These are phyloP conservation scores for Daphne laureola DNA, from an alignment of 441 rosid species.

Conservation along the genomic window DNA sequence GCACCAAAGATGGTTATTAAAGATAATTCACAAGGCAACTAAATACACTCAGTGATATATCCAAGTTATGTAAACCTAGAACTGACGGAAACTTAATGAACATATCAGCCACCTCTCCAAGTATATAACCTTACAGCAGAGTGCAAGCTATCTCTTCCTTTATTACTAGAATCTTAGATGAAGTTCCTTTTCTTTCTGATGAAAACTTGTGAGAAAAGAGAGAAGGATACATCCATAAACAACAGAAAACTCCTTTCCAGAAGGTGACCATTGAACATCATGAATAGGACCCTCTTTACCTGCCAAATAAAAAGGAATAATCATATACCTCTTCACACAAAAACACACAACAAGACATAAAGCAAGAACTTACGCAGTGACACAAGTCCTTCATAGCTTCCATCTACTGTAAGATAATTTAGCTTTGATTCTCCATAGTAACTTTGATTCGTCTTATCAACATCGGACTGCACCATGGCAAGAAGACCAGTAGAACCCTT, in stretches of 20 bases:
- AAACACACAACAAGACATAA: constrained; percentile 12
- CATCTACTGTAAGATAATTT: constrained; percentile 78
- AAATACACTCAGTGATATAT: too few relatives aligned
- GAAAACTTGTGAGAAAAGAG: background rate
- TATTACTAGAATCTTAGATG: too few relatives aligned
- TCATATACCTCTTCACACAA: constrained; percentile 20
- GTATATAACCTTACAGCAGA: too few relatives aligned
- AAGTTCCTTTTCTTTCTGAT: too few relatives aligned
- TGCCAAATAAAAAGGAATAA: constrained; percentile 24
- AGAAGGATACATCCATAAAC: constrained; percentile 97
- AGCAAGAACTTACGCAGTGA: constrained; percentile 59
- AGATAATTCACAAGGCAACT: too few relatives aligned
- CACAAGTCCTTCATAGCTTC: constrained; percentile 77
- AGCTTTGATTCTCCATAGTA: constrained; percentile 89
- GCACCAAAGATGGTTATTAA: too few relatives aligned
- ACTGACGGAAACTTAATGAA: too few relatives aligned
- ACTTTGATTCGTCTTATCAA: constrained; percentile 89
- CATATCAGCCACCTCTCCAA: too few relatives aligned
- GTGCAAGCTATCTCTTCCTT: too few relatives aligned
- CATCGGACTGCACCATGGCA: constrained; percentile 79
- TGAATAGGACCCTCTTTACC: constrained; percentile 97
- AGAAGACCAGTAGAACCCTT: constrained; percentile 78
- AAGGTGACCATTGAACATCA: constrained; percentile 90
- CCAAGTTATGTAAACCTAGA: too few relatives aligned
- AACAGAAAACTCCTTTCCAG: constrained; percentile 89